Evolutionary conservation across 2,329 filamentous ascomycete species (phyloP).

Genomic region (Aureobasidium musti): DNA sequence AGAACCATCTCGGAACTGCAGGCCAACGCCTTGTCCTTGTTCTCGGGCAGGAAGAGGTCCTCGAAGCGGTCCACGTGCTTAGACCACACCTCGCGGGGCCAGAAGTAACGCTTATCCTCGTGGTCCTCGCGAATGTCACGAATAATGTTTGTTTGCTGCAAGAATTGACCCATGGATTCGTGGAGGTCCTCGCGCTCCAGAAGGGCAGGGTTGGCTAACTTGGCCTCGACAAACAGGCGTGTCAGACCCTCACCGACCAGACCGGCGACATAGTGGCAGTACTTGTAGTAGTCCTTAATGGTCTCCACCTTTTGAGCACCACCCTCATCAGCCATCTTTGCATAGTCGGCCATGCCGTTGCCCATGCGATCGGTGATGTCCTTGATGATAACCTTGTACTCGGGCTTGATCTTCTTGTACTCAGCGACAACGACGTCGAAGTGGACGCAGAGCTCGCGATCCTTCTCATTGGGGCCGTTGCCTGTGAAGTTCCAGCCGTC

Average conservation of each 20-base stretch:
- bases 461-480: conserved; percentile 90
- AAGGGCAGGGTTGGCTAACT: conserved; percentile 82
- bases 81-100: conserved; percentile 95
- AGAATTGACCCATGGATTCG: conserved; percentile 95
- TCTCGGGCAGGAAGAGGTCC: conserved; percentile 81
- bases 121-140: conserved; percentile 91
- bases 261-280: conserved; percentile 98
- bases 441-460: conserved; percentile 85
- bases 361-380: conserved; percentile 96
- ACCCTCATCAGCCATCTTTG: conserved; percentile 62
- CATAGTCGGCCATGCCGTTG: conserved; percentile 98
- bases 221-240: conserved; percentile 81
- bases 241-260: conserved; percentile 95
- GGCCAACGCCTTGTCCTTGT: conserved; percentile 74
- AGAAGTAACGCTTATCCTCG: conserved; percentile 85
- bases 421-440: conserved; percentile 86
- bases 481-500: conserved; percentile 90
- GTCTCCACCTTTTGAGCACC: conserved; percentile 79
- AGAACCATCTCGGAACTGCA: conserved; percentile 94
- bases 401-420: conserved; percentile 82
- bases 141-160: conserved; percentile 99
- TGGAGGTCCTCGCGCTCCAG: conserved; percentile 76
- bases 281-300: conserved; percentile 86
- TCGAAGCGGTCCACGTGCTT: conserved; percentile 90
- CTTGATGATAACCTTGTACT: conserved; percentile 82